Base-by-base conservation (phyloP, 1,139 yeast species). In the Kodamaea plutei region DNA sequence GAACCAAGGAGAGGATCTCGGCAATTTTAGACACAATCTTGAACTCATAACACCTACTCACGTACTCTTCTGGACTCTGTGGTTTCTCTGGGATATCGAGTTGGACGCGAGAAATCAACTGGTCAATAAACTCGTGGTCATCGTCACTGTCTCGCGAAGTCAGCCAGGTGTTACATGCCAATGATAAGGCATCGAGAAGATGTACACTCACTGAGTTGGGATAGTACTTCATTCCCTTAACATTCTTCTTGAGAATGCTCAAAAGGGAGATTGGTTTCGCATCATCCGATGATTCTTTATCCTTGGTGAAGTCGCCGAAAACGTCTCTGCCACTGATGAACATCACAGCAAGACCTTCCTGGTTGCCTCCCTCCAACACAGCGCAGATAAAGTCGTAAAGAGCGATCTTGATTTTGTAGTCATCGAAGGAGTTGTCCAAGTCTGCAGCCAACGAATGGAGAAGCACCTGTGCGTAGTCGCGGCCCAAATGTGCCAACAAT, bases 291-390 rank as follows among this genome's bases (percentile, higher is more conserved):
- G 19, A 7, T 4, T 20, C 14, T 26, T 36, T 23, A 34, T 39
- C 33, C 20, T 49, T 47, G 2, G 54, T 50, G 28, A 57, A 48
- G 30, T 61, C 67, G 1, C 64, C 65, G 38, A 66, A 68, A 4
- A 64, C 74, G 40, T 79, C 81, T 37, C 74, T 61, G 2, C 95
- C 95, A 29, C 85, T 82, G 25, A 87, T 64, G 39, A 91, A 75
- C 26, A 84, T 64, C 30, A 84, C 83, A 1, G 95, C 72, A 18
- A 89, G 59, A 1, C 97, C 97, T 50, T 88, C 94, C 58, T 91
- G 96, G 36, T 80, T 76, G 6, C 85, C 79, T 6, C 32, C 32
- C 41, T 73, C 76, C 69, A 84, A 70, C 5, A 85, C 80, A 0
- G 88, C 70, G n/a, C 91, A 72, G 38, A 89, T 75, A 42, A 87